Base-by-base conservation (phyloP, 768 basidiomycete genomes). In the Auricularia auricula-judae region DNA sequence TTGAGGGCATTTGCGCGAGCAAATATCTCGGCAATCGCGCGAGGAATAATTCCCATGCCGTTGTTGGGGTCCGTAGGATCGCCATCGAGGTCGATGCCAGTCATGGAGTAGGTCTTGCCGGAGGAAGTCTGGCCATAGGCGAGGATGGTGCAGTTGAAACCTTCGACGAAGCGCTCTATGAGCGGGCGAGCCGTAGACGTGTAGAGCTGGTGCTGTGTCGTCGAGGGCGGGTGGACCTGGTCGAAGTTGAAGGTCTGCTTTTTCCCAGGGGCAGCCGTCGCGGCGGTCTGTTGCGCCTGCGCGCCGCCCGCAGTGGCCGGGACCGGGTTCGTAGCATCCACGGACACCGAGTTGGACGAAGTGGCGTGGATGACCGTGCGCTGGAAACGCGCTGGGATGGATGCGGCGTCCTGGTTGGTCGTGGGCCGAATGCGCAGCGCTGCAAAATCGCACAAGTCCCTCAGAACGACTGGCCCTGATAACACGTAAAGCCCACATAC, bases 71-170 rank as follows among this genome's bases (percentile, higher is more conserved):
- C 89, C n/a, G 82, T 82, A 67, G 88, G 89, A 79, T 93, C 89
- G 44, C 86, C 84, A 67, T 95, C 92, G 51, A 96, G 82, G 77
- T 96, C 93, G 62, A 92, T 80, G 62, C 96, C 96, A 36, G 96
- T 95, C 97, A 98, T 98, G 53, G 96, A 93, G 75, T 93, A 94
- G 0, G 92, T 94, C 77, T 99, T 99, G 65, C 96, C 96, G 68
- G 91, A 93, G 68, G 90, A 91, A 2, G 96, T 98, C 75, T 98
- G 96, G 43, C 96, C 96, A 76, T 99, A 99, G 62, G 97, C 97
- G 68, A 99, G 85, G 64, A 98, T 89, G 11, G 97, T 99, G 67
- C 95, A 96, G 78, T 99, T 99, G 76, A 94, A 94, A 3, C 96
- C 96, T 71, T 94, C 91, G 36, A 93, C 72, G 73, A 96, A 96